Evolutionary conservation across 1,284 basidiomycete genomes (phyloP), one percentile per base, ranked within the genome.

Genomic region (Leccinum pseudoinsigne): DNA sequence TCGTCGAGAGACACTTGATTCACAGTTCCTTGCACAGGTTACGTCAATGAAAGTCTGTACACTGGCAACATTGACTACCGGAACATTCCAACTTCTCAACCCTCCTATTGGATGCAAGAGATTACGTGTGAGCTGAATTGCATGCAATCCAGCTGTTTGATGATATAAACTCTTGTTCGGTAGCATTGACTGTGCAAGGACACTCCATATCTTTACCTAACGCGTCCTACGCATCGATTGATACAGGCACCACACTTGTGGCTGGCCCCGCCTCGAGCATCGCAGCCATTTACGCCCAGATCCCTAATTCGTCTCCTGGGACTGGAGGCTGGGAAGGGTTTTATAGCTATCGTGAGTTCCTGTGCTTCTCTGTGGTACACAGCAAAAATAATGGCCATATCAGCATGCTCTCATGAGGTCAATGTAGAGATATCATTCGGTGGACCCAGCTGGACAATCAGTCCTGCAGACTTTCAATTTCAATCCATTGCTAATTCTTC

Each of bases 171-270:
- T 36, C n/a, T 36, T 16, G 26, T n/a, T 56, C 2, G 34, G 23
- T 18, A 82, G 82, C 71, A 18, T 69, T 82, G 31, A 79, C 75
- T 9, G 81, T 84, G 14, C 75, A 81, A 60, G 82, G 82, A 21
- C 72, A 77, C 5, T 64, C 62, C 0, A 67, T 84, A 23, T 56
- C 68, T 1, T 66, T 83, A 5, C 69, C 77, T 2, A 71, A 67
- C 1, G 65, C 63, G 5, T 77, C 77, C 5, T 70, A 78, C 36
- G 81, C 80, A 36, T 78, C 78, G 7, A 84, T 85, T 60, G 84
- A 85, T 68, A 85, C 84, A 9, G 84, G 84, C 9, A 85, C 84
- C 0, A 84, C 83, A 1, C 77, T 85, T 31, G 76, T 84, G 61
- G 83, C 81, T 28, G 82, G 79, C 0, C 84, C 84, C 0, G 71